Conservation (phyloP, 2,329 filamentous ascomycete species). For the Gliomastix tumulicola region DNA sequence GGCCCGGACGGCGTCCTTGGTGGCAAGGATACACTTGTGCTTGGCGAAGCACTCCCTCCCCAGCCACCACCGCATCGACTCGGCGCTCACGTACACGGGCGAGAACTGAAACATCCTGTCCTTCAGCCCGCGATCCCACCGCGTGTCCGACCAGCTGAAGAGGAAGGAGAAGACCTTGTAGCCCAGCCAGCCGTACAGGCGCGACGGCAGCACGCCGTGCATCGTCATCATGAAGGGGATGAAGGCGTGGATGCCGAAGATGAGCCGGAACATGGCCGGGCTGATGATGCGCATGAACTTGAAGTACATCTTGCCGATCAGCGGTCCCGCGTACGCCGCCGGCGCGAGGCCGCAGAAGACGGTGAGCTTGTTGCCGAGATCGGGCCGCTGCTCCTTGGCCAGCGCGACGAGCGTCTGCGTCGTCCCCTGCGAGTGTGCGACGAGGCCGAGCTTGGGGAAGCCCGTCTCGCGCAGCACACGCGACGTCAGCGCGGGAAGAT, state of each 20-base stretch:
- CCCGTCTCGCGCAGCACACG: slow-evolving; percentile 76
- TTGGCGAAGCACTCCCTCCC: slow-evolving; percentile 72
- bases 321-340: slow-evolving; percentile 79
- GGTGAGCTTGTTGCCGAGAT: slow-evolving; percentile 72
- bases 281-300: slow-evolving; percentile 83
- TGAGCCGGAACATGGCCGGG: slow-evolving; percentile 65
- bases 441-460: slow-evolving; percentile 73
- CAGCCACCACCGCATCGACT: slow-evolving; percentile 95
- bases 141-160: slow-evolving; percentile 77
- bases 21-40: slow-evolving; percentile 82
- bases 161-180: slow-evolving; percentile 87
- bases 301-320: slow-evolving; percentile 84
- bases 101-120: slow-evolving; percentile 87
- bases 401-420: slow-evolving; percentile 83
- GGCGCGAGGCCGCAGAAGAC: slow-evolving; percentile 90
- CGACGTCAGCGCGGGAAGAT: slow-evolving; percentile 74
- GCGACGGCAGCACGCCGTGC: slow-evolving; percentile 58
- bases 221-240: slow-evolving; percentile 91
- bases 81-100: slow-evolving; percentile 81
- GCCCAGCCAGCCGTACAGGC: slow-evolving; percentile 71
- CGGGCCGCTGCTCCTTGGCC: slow-evolving; percentile 82
- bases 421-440: slow-evolving; percentile 87
- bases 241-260: slow-evolving; percentile 90
- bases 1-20: slow-evolving; percentile 58
- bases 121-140: slow-evolving; percentile 77